phyloP scores from a whole-genome alignment of 768 basidiomycete species.

The Candolleomyces efflorescens region DNA sequence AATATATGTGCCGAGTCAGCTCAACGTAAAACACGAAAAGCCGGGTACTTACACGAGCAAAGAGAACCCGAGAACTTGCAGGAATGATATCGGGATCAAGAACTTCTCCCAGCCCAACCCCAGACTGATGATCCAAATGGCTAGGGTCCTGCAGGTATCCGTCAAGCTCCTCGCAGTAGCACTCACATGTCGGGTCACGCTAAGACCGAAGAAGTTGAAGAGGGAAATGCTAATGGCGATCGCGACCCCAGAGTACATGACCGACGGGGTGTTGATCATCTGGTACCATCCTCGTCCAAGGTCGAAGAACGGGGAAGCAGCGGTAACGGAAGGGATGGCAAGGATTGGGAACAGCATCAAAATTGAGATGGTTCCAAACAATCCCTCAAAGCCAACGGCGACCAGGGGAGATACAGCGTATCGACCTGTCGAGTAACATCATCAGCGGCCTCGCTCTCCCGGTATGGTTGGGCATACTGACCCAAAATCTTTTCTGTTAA shows the following conservation, averaged over 20 bases:
- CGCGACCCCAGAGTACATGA: conserved; percentile 62
- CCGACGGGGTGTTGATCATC: conserved; percentile 73
- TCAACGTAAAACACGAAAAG: background rate
- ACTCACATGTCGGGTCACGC: conserved; percentile 89
- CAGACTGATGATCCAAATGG: conserved; percentile 94
- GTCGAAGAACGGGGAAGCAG: conserved; percentile 76
- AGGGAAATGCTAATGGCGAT: conserved; percentile 74
- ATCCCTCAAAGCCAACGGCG: conserved; percentile 92
- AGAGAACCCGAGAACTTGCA: conserved; percentile 83
- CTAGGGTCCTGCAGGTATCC: conserved; percentile 92
- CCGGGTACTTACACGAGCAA: conserved; percentile 74
- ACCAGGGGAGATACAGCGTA: conserved; percentile 86
- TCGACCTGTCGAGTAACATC: conserved; percentile 32
- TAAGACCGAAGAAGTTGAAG: conserved; percentile 89
- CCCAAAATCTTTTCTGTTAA: conserved; percentile 83
- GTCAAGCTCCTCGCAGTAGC: conserved; percentile 90
- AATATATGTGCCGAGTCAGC: conserved; percentile 7
- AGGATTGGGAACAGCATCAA: conserved; percentile 77
- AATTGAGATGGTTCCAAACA: conserved; percentile 84
- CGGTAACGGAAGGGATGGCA: conserved; percentile 60
- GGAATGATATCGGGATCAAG: conserved; percentile 72
- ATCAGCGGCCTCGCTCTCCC: background rate
- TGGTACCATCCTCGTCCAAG: conserved; percentile 86
- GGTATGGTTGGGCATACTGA: conserved; percentile 10
- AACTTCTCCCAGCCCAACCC: conserved; percentile 88